A percentile compares a stretch with the other conserved stretches of the same genome.
Evolutionary conservation across 2,329 filamentous ascomycete genomes (phyloP).

Genomic region (Pseudocercospora crystallina): DNA sequence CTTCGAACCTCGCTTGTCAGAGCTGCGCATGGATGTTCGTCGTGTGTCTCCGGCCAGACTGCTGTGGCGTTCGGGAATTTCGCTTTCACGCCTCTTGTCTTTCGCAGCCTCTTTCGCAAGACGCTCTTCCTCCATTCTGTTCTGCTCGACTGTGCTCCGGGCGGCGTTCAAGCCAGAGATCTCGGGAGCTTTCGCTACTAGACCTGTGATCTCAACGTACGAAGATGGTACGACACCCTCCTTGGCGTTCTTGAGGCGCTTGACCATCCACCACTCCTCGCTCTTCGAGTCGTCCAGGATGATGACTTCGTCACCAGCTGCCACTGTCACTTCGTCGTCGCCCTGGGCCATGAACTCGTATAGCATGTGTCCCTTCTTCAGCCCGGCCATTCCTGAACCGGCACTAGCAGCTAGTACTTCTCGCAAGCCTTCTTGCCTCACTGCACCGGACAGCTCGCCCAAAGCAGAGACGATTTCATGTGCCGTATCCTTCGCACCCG

Average conservation of each 20-base stretch:
- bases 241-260: conserved; percentile 83
- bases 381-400: conserved; percentile 55
- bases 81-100: conserved; percentile 53
- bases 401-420: conserved; percentile 83
- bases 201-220: conserved; percentile 85
- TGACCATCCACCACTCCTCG: conserved; percentile 98
- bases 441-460: conserved; percentile 83
- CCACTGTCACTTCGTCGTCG: conserved; percentile 93
- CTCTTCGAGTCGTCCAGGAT: conserved; percentile 87
- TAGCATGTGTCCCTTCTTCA: conserved; percentile 81
- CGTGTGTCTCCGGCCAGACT: conserved; percentile 60
- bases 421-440: conserved; percentile 75
- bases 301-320: conserved; percentile 84
- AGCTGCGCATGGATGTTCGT: conserved; percentile 22
- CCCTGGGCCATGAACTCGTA: conserved; percentile 98
- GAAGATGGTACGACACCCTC: conserved; percentile 96
- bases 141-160: conserved; percentile 73
- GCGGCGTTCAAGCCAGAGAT: conserved; percentile 60
- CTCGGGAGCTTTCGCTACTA: conserved; percentile 51
- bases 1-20: conserved; percentile 48
- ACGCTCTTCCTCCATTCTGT: conserved; percentile 75
- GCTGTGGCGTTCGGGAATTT: conserved; percentile 76
- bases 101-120: conserved; percentile 75
- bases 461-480: conserved; percentile 86
- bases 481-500: conserved; percentile 93